Percentiles rank a stretch among this genome's conserved stretches.
These are phyloP conservation scores for Silene latifolia DNA, from an alignment of 148 eudicot genomes.

Conservation along the genomic window DNA sequence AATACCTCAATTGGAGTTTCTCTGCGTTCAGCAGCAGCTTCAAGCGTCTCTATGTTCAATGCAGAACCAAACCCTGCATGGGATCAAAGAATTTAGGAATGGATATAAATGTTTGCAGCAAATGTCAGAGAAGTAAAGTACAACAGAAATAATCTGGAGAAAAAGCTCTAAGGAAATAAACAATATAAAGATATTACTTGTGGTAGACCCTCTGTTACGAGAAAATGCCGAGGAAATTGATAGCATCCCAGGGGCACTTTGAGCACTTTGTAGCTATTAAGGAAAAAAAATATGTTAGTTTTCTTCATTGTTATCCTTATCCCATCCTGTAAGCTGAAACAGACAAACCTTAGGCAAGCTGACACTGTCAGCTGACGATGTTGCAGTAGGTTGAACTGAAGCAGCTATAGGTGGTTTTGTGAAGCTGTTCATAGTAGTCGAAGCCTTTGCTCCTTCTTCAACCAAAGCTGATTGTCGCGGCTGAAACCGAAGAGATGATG, in stretches of 20 bases:
- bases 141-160: conserved; percentile 6
- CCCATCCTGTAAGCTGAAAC: neutral
- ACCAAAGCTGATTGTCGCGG: conserved; percentile 35
- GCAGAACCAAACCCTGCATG: conserved; percentile 93
- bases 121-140: neutral
- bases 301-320: neutral
- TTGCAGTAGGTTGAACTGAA: conserved; percentile 38
- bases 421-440: conserved; percentile 40
- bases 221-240: conserved; percentile 55
- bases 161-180: neutral
- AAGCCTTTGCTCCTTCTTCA: conserved; percentile 57
- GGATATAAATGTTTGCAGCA: conserved; percentile 1
- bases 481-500: conserved; percentile 54
- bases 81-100: neutral
- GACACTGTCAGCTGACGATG: conserved; percentile 39
- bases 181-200: conserved; percentile 40
- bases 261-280: conserved; percentile 48
- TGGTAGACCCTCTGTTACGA: conserved; percentile 63
- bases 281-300: neutral
- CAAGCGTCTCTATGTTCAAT: conserved; percentile 86
- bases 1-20: conserved; percentile 86
- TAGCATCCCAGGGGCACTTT: conserved; percentile 43
- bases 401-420: conserved; percentile 47
- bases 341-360: conserved; percentile 50
- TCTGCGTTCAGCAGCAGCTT: conserved; percentile 95